Base-by-base conservation (phyloP, 805 yeast genomes). In the Ogataea naganishii region DNA sequence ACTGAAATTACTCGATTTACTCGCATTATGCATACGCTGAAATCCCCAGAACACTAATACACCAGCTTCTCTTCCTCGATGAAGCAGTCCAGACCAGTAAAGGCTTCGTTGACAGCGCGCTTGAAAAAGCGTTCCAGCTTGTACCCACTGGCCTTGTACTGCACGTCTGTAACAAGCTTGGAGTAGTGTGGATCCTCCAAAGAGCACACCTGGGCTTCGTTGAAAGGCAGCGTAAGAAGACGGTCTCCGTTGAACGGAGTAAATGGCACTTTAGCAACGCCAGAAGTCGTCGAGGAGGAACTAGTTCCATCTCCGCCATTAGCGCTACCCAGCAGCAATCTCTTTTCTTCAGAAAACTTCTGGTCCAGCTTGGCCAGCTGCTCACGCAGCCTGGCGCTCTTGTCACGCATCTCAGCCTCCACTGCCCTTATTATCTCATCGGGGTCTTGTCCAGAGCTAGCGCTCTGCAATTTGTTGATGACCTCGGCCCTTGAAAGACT, bases 201-300 rank as follows among this genome's bases (percentile, higher is more conserved):
- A 17, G 45, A 40, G 10, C 6, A 5, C 3, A 21, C 12, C 7
- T 14, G 23, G 2, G 47, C 31, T 12, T 43, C 47, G 5, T 56
- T 49, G 55, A 74, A 86, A 18, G 69, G 63, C 31, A 64, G 63
- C 15, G 62, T 55, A 6, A 60, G 37, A 35, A 80, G 77, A 37
- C 92, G 66, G 56, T 89, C 97, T 26, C 96, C 96, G 47, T 79
- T 76, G 58, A 89, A 89, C 7, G 97, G 97, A 8, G 97, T 86
- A 53, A 88, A 89, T 12, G 97, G 97, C 5, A 47, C 29, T 14
- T 38, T 36, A 8, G 37, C 33, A 18, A 27, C 34, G 9, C 26
- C 35, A 14, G 67, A 60, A 11, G 49, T 41, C 14, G 52, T 58
- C n/a, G n/a, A n/a, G n/a, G n/a, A n/a, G n/a, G n/a, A n/a, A n/a